Evolutionary conservation across 805 yeast species (phyloP).

Genomic region (Clavispora vitiphila): DNA sequence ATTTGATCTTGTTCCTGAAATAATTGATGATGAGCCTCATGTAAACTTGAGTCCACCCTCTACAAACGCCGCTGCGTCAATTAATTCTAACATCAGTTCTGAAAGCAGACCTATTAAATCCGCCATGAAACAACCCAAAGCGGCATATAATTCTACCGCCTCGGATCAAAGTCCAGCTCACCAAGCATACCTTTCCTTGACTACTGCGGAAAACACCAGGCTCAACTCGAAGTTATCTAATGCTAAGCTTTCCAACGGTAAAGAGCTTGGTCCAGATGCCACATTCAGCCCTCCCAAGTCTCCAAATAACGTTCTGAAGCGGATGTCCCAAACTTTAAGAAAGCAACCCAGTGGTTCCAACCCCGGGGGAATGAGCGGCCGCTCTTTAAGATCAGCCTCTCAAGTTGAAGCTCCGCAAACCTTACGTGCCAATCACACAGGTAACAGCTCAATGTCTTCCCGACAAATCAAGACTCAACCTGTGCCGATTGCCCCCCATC

Average conservation of each 20-base stretch:
- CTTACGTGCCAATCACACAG: background rate
- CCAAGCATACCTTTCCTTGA: conserved; percentile 58
- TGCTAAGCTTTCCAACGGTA: conserved; percentile 26
- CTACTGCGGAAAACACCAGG: conserved; percentile 78
- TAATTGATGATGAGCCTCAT: conserved; percentile 13
- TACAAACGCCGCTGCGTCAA: conserved; percentile 23
- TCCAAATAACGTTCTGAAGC: conserved; percentile 10
- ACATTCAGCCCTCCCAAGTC: conserved; percentile 7
- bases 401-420: conserved; percentile 3
- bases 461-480: conserved; percentile 25
- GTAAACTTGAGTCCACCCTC: conserved; percentile 6
- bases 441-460: conserved; percentile 23
- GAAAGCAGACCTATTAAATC: conserved; percentile 37
- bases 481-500: conserved; percentile 36
- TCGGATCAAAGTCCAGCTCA: conserved; percentile 40
- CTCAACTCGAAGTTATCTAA: conserved; percentile 58
- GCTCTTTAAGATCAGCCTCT: conserved; percentile 35
- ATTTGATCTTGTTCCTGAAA: conserved; percentile 27
- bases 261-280: background rate
- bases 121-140: conserved; percentile 41
- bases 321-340: conserved; percentile 26
- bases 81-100: conserved; percentile 22
- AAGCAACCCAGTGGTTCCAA: conserved; percentile 18
- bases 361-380: conserved; percentile 16
- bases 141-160: conserved; percentile 15